These are phyloP conservation scores for Prunus campanulata DNA, from an alignment of 306 rosid species.

Conservation along the genomic window DNA sequence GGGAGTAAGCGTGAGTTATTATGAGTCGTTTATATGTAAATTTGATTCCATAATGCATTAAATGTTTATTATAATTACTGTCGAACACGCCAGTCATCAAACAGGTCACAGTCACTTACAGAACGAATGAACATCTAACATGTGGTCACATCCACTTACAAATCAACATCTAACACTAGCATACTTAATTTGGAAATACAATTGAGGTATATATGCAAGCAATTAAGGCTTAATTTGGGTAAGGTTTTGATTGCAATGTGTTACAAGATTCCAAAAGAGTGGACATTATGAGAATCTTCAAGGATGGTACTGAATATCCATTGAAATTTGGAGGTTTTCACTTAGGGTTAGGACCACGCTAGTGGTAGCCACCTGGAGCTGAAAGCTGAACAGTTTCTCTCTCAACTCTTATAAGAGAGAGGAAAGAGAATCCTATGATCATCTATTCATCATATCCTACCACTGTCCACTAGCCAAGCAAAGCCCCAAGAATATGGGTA, in stretches of 20 bases:
- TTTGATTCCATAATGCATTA: too few species aligned
- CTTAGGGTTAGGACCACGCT: neutral
- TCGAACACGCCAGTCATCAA: too few species aligned
- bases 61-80: too few species aligned
- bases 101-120: accelerated
- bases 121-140: too few species aligned
- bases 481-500: neutral
- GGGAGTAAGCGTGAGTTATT: too few species aligned
- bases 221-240: too few species aligned
- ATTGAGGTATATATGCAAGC: too few species aligned
- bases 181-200: too few species aligned
- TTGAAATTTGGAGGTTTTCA: neutral
- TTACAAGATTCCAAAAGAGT: neutral
- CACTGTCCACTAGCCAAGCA: neutral
- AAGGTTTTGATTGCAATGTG: neutral
- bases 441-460: neutral
- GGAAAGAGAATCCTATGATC: neutral
- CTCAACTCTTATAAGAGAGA: neutral
- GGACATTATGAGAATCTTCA: neutral
- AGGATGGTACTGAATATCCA: neutral
- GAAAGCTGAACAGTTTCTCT: neutral
- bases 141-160: too few species aligned
- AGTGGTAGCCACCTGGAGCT: neutral
- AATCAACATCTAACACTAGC: too few species aligned
- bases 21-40: too few species aligned